Evolutionary conservation across 257 asterid species (phyloP).

Genomic region (Capsicum rhomboideum): DNA sequence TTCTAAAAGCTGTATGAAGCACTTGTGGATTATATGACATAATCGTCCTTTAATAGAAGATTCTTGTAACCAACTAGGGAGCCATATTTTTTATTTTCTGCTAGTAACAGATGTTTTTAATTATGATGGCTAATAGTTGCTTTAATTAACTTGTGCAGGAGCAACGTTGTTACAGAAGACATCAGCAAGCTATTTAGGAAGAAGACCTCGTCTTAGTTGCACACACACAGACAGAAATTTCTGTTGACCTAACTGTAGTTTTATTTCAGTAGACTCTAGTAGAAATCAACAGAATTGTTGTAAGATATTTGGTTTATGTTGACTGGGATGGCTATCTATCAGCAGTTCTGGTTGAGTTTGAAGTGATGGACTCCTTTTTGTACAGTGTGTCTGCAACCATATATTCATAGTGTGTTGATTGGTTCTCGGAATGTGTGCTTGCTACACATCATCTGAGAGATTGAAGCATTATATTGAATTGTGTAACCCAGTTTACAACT

Average conservation of each 20-base stretch:
- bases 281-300: not conserved
- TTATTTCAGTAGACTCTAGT: not conserved
- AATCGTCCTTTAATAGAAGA: not conserved
- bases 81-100: not conserved
- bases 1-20: not conserved
- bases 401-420: not conserved
- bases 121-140: not conserved
- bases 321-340: not conserved
- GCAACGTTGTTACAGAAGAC: slow-evolving; percentile 87
- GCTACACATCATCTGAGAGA: not conserved
- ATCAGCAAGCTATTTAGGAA: slow-evolving; percentile 71
- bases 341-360: not conserved
- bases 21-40: not conserved
- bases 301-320: not conserved
- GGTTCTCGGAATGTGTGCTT: not conserved
- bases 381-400: not conserved
- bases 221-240: not conserved
- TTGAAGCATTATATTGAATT: not conserved
- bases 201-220: slow-evolving; percentile 36
- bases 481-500: not conserved
- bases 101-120: not conserved
- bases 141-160: slow-evolving; percentile 37
- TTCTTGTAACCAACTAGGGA: not conserved
- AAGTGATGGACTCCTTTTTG: not conserved
- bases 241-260: not conserved